phyloP scores from a whole-genome alignment of 352 stramenopile genomes.

The Pythium apleroticum region DNA sequence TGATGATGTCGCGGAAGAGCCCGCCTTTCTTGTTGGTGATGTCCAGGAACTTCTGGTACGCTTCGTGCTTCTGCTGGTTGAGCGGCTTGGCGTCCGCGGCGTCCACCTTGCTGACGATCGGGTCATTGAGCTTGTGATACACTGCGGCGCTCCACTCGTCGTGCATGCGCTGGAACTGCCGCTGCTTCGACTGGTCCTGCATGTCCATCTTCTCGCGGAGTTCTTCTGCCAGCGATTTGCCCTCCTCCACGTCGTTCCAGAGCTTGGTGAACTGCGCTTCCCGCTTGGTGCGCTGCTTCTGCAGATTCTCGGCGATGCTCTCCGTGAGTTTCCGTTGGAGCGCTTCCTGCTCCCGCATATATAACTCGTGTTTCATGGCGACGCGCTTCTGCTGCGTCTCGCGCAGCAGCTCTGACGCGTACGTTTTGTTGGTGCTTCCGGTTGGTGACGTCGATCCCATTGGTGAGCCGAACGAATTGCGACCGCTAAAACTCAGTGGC shows the following conservation, averaged over 20 bases:
- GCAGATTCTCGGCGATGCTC: conserved; percentile 61
- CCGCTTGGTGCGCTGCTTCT: conserved; percentile 61
- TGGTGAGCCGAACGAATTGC: conserved; percentile 29
- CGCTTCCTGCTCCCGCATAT: conserved; percentile 65
- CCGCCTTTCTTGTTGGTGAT: conserved; percentile 82
- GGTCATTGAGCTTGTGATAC: conserved; percentile 73
- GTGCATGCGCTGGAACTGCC: conserved; percentile 70
- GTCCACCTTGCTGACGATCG: conserved; percentile 51
- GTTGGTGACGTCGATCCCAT: conserved; percentile 27
- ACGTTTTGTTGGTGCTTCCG: conserved; percentile 25
- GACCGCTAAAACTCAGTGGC: conserved; percentile 26
- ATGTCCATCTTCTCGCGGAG: conserved; percentile 62
- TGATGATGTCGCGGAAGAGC: conserved; percentile 84
- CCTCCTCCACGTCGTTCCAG: conserved; percentile 71
- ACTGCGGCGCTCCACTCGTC: conserved; percentile 67
- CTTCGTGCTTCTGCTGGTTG: conserved; percentile 49
- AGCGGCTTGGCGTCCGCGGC: conserved; percentile 48
- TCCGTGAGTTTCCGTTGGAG: conserved; percentile 60
- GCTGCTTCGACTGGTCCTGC: conserved; percentile 59
- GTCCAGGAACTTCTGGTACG: conserved; percentile 76
- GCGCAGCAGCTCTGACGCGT: conserved; percentile 49
- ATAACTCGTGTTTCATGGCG: conserved; percentile 72
- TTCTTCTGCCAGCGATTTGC: conserved; percentile 56
- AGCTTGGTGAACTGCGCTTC: conserved; percentile 73
- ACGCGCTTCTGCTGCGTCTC: conserved; percentile 76